Evolutionary conservation across 805 yeast species (phyloP).

Genomic region (Saturnispora gosingensis): DNA sequence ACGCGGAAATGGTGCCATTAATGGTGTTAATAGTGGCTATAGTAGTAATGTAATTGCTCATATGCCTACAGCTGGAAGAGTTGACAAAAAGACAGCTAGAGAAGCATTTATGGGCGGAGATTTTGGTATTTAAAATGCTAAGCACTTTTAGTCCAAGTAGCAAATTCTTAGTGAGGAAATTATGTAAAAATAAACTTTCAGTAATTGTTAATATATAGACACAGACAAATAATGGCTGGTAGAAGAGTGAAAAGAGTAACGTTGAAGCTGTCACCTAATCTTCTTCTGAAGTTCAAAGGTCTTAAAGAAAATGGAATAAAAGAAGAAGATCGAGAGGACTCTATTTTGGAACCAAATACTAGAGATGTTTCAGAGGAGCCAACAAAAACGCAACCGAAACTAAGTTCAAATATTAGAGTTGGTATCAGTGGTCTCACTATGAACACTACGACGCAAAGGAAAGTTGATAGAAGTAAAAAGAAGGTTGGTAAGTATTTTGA

Average conservation of each 20-base stretch:
- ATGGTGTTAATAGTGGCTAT: neutral
- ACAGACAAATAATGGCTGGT: neutral
- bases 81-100: conserved; percentile 49
- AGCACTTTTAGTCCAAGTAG: neutral
- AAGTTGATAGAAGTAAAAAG: conserved; percentile 18
- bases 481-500: conserved; percentile 8
- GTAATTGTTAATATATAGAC: neutral
- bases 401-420: conserved; percentile 9
- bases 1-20: neutral
- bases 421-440: conserved; percentile 21
- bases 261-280: conserved; percentile 11
- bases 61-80: conserved; percentile 38
- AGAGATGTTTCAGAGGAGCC: neutral
- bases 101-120: conserved; percentile 56
- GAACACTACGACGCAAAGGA: conserved; percentile 21
- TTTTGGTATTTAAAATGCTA: conserved; percentile 47
- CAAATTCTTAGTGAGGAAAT: neutral
- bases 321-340: neutral
- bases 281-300: neutral
- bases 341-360: neutral
- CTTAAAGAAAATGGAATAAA: neutral
- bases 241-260: conserved; percentile 8
- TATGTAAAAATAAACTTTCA: neutral
- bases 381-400: conserved; percentile 3
- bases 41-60: conserved; percentile 29